phyloP scores from a whole-genome alignment of 192 early-diverging fungal species.

The Backusella parvicylindrica region DNA sequence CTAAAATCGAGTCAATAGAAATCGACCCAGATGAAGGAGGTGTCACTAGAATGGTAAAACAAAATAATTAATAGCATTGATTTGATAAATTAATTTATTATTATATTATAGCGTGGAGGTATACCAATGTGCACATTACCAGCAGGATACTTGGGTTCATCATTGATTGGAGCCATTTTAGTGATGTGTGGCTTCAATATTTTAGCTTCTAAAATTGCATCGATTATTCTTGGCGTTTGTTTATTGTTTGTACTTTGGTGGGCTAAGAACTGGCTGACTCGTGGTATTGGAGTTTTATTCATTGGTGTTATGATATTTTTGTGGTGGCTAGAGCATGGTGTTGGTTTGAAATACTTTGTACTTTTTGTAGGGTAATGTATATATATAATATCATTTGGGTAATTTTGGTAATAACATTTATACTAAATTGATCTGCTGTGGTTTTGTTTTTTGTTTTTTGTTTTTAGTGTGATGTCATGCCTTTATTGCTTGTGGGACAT shows the following conservation, averaged over 20 bases:
- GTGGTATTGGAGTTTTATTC: constrained; percentile 77
- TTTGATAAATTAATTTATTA: not conserved
- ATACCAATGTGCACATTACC: constrained; percentile 81
- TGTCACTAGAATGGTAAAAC: constrained; percentile 66
- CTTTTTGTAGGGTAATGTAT: constrained; percentile 82
- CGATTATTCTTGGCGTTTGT: constrained; percentile 80
- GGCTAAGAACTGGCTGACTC: constrained; percentile 87
- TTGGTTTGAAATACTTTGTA: constrained; percentile 85
- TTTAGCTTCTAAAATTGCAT: constrained; percentile 80
- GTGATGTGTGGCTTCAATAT: constrained; percentile 92
- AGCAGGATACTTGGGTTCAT: constrained; percentile 88
- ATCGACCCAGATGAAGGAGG: constrained; percentile 95
- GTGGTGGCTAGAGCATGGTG: constrained; percentile 77
- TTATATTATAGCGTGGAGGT: constrained; percentile 56
- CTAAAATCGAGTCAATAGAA: constrained; percentile 81
- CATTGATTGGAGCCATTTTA: constrained; percentile 87
- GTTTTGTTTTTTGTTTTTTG: no score
- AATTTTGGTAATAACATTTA: not conserved
- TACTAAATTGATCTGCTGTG: not conserved
- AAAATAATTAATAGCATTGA: not conserved
- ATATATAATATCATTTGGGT: not conserved
- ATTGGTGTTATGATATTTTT: constrained; percentile 76
- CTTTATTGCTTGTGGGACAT: constrained; percentile 96
- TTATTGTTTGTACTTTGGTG: constrained; percentile 82
- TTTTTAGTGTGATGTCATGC: constrained; percentile 81